Conservation (phyloP, 2,329 filamentous ascomycete species). For the Exophiala mesophila region DNA sequence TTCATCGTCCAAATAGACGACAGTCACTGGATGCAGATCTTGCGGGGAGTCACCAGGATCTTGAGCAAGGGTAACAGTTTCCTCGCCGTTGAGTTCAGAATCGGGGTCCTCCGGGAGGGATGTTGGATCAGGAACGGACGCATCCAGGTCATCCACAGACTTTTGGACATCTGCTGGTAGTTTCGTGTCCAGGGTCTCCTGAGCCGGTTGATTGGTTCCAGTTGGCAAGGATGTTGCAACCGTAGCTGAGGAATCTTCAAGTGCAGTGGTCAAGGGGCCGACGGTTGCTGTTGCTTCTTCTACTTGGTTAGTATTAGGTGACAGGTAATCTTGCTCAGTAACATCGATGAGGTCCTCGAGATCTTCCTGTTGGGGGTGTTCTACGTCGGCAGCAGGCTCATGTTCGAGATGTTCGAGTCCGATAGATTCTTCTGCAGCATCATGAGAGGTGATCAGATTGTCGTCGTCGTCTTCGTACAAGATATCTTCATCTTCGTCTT, state of each 20-base stretch:
- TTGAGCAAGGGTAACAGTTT: background rate
- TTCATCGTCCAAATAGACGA: slow-evolving; percentile 52
- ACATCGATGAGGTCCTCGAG: background rate
- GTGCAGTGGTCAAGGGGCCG: too few relatives aligned
- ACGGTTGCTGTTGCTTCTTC: too few relatives aligned
- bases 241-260: too few relatives aligned
- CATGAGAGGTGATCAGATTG: background rate
- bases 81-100: background rate
- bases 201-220: too few relatives aligned
- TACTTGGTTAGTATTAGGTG: background rate
- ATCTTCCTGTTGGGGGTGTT: background rate
- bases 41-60: background rate
- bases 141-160: too few relatives aligned
- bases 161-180: too few relatives aligned
- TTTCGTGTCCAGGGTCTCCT: too few relatives aligned
- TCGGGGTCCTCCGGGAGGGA: too few relatives aligned
- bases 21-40: slow-evolving; percentile 44
- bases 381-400: background rate
- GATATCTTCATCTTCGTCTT: slow-evolving; percentile 23
- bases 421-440: slow-evolving; percentile 5
- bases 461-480: slow-evolving; percentile 24
- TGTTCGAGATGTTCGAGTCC: too few relatives aligned
- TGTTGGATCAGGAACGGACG: too few relatives aligned
- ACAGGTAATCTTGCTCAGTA: background rate
- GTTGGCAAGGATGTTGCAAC: too few relatives aligned